These are phyloP conservation scores for Triticum dicoccoides DNA, from an alignment of 176 grass and related monocot genomes.

Conservation along the genomic window DNA sequence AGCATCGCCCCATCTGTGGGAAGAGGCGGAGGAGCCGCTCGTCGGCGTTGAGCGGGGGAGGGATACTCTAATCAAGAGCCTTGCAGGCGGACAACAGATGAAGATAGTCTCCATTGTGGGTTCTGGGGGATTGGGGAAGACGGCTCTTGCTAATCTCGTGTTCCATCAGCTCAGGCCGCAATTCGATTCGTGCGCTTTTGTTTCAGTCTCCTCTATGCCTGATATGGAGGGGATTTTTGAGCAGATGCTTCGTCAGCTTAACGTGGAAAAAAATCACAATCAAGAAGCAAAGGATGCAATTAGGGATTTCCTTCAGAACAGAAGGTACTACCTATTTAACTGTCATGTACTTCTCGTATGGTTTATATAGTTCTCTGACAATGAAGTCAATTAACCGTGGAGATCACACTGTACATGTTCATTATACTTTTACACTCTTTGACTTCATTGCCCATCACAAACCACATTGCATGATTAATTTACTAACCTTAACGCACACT, in stretches of 20 bases:
- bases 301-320: background rate
- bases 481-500: background rate
- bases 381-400: background rate
- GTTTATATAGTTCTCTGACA: background rate
- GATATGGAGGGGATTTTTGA: background rate
- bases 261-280: background rate
- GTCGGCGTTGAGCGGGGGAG: background rate
- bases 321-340: background rate
- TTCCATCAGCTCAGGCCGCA: background rate
- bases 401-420: background rate
- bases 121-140: constrained; percentile 16
- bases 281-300: background rate
- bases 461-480: background rate
- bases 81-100: background rate
- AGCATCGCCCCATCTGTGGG: background rate
- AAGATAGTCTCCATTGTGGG: constrained; percentile 11
- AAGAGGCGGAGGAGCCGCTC: background rate
- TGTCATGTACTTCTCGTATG: background rate
- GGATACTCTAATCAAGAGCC: background rate
- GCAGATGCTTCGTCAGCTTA: background rate
- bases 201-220: background rate
- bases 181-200: background rate
- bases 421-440: background rate
- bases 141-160: background rate
- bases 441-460: background rate